Percentiles rank a stretch among this genome's conserved stretches.
Conservation (phyloP, 2,329 filamentous ascomycete genomes). For the Fusarium guadeloupense region DNA sequence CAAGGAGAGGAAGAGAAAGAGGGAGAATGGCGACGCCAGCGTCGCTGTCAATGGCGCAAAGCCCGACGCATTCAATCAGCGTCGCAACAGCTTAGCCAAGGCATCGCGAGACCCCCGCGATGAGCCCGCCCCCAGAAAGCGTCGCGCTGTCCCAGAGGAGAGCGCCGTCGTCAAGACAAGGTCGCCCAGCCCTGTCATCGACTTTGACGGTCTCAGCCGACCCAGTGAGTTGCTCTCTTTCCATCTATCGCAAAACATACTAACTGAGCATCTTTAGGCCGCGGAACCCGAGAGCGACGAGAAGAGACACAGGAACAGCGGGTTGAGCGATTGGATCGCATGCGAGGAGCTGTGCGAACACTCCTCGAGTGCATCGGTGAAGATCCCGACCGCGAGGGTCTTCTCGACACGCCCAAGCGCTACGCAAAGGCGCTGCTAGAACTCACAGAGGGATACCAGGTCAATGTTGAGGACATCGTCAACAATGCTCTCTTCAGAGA, state of each 20-base stretch:
- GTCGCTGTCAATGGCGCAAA: constrained; percentile 47
- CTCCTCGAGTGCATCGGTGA: constrained; percentile 75
- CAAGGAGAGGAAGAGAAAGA: constrained; percentile 34
- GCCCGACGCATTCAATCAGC: constrained; percentile 49
- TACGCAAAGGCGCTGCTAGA: constrained; percentile 96
- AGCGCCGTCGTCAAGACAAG: constrained; percentile 21
- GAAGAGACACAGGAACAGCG: constrained; percentile 61
- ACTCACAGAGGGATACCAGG: constrained; percentile 96
- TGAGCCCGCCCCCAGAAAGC: constrained; percentile 56
- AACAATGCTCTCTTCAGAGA: constrained; percentile 96
- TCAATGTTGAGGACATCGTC: constrained; percentile 90
- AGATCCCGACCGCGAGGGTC: constrained; percentile 71
- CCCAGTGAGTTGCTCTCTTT: constrained; percentile 56
- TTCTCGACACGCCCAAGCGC: constrained; percentile 77
- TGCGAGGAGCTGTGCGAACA: constrained; percentile 70
- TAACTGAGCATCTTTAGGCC: constrained; percentile 52
- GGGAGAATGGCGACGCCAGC: constrained; percentile 16
- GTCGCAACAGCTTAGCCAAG: constrained; percentile 66
- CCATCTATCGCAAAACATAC: neutral
- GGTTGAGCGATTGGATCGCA: constrained; percentile 62
- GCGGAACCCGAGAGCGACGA: constrained; percentile 70
- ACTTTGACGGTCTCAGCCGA: constrained; percentile 69
- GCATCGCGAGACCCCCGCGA: constrained; percentile 70
- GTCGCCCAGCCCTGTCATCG: constrained; percentile 65
- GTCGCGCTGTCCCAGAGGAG: constrained; percentile 43